phyloP scores from a whole-genome alignment of 2,329 filamentous ascomycete genomes.

The Colletotrichum navitas region DNA sequence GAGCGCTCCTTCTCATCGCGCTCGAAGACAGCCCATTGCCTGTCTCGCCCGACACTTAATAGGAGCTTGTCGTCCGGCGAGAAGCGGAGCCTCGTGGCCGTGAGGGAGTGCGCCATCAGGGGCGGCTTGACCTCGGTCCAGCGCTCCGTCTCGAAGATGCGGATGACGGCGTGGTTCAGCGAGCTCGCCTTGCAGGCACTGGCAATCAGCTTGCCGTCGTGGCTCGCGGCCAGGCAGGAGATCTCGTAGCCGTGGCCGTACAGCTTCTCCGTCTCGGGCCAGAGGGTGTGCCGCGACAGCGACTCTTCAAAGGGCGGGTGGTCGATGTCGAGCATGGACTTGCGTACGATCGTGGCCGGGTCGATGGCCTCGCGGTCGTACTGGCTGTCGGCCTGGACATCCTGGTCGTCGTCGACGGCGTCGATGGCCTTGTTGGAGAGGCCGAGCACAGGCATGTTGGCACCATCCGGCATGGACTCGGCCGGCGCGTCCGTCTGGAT shows the following conservation, averaged over 20 bases:
- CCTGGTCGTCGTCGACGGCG: constrained; percentile 63
- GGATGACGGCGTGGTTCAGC: constrained; percentile 92
- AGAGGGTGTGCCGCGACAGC: constrained; percentile 89
- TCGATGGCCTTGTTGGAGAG: constrained; percentile 95
- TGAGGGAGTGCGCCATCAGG: constrained; percentile 86
- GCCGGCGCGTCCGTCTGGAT: constrained; percentile 58
- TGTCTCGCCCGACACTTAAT: constrained; percentile 89
- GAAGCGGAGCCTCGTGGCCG: constrained; percentile 86
- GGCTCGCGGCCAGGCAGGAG: constrained; percentile 83
- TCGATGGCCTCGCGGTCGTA: constrained; percentile 67
- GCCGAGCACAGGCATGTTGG: constrained; percentile 94
- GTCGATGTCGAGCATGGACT: constrained; percentile 72
- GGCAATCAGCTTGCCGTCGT: constrained; percentile 81
- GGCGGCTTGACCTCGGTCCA: constrained; percentile 92
- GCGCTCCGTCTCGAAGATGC: constrained; percentile 85
- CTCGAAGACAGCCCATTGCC: constrained; percentile 89
- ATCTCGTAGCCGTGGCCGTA: constrained; percentile 99
- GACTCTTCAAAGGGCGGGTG: constrained; percentile 91
- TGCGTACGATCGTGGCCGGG: constrained; percentile 67
- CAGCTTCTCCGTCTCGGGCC: constrained; percentile 95
- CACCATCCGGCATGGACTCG: constrained; percentile 80
- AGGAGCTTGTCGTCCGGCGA: constrained; percentile 79
- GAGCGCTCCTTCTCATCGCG: constrained; percentile 54
- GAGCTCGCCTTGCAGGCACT: constrained; percentile 95
- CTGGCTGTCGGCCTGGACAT: constrained; percentile 58